Conservation (phyloP, 805 yeast species). For the Saccharomycopsis oosterbeekiorum region DNA sequence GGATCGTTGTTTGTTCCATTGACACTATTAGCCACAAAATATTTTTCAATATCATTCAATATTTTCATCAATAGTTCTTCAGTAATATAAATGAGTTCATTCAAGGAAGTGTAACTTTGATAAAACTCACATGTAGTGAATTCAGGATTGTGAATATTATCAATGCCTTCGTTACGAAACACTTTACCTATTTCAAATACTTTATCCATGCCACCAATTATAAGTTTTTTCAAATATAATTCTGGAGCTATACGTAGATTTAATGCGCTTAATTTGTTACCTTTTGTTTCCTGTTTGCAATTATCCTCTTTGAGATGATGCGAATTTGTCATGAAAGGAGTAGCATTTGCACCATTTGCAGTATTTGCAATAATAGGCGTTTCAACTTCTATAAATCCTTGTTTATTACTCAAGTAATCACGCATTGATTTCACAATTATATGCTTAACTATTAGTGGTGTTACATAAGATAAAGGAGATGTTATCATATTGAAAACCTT, state of each 20-base stretch:
- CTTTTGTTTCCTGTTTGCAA: neutral
- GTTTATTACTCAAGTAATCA: conserved; percentile 36
- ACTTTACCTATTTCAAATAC: conserved; percentile 98
- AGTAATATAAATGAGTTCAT: conserved; percentile 72
- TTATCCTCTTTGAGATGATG: conserved; percentile 21
- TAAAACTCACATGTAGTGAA: conserved; percentile 98
- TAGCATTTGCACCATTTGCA: conserved; percentile 86
- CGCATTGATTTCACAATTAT: conserved; percentile 48
- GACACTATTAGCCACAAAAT: neutral
- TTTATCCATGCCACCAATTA: conserved; percentile 96
- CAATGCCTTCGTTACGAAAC: conserved; percentile 98
- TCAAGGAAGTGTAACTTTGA: conserved; percentile 95
- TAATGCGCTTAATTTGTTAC: conserved; percentile 27
- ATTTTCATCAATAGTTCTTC: conserved; percentile 10
- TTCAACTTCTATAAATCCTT: conserved; percentile 68
- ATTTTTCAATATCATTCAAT: neutral
- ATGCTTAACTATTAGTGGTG: conserved; percentile 37
- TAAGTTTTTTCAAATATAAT: conserved; percentile 88
- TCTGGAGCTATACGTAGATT: conserved; percentile 90
- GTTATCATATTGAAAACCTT: conserved; percentile 3
- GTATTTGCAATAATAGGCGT: conserved; percentile 74
- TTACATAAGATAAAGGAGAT: neutral
- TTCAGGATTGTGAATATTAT: conserved; percentile 98
- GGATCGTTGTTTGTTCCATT: neutral
- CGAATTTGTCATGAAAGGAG: conserved; percentile 61